These are phyloP conservation scores for Grosmannia serpens DNA, from an alignment of 2,329 filamentous ascomycete genomes.

Conservation along the genomic window DNA sequence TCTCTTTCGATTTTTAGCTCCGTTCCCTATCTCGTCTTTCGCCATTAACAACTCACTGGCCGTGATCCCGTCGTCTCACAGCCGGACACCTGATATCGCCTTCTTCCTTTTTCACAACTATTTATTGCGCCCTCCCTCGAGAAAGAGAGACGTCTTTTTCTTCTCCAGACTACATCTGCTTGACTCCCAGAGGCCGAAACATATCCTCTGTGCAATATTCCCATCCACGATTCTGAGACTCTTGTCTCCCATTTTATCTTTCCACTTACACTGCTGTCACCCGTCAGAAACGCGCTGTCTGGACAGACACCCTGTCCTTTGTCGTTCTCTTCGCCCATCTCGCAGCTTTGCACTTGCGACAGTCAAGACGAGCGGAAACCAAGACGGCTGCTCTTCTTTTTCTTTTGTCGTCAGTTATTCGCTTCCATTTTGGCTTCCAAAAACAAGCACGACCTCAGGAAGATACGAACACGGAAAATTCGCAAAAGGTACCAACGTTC, in stretches of 20 bases:
- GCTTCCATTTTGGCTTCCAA: background rate
- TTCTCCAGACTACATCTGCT: background rate
- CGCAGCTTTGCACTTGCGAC: background rate
- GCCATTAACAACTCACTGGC: background rate
- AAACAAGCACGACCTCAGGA: background rate
- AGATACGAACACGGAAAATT: background rate
- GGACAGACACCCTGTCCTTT: no score
- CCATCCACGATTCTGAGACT: background rate
- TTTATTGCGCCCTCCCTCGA: background rate
- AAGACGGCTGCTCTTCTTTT: background rate
- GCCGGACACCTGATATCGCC: background rate
- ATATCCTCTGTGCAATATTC: background rate
- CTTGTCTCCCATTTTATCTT: background rate
- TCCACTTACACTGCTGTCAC: no score
- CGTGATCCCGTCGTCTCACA: background rate
- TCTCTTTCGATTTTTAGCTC: background rate
- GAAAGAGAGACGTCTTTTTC: background rate
- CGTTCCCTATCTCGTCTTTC: background rate
- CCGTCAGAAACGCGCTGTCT: no score
- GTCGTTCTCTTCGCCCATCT: no score
- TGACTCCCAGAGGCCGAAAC: background rate
- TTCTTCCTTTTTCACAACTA: background rate
- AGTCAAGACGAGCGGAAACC: background rate
- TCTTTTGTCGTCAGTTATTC: background rate
- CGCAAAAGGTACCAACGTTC: background rate